Evolutionary conservation across 2,329 filamentous ascomycete genomes (phyloP), one percentile per base, ranked within the genome.

Genomic region (Didymella lethalis): DNA sequence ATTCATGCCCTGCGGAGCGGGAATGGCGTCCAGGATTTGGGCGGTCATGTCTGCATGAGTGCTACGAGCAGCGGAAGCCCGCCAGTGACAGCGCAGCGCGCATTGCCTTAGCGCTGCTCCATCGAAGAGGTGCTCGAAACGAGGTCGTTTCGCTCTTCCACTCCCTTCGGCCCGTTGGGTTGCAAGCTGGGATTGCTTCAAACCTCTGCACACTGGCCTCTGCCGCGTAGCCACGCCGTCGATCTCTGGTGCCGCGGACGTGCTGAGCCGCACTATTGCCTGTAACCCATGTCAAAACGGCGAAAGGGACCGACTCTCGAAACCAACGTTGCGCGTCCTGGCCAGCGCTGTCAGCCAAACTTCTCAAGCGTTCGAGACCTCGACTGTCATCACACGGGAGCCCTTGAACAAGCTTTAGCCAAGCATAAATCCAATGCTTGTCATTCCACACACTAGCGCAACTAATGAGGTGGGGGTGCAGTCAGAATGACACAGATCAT

Each of bases 331-430:
- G 54, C 51, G 53, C 45, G 53, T 52, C 48, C 40, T 25, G 34
- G 23, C 32, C 40, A 25, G 11, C 7, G 32, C 50, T 28, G 46
- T 48, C 50, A 43, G 36, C 46, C 56, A 36, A 54, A 50, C 40
- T 29, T 26, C 12, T 36, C 48, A 11, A 6, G 26, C 34, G 46
- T 54, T 59, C 56, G 32, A 54, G 50, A 51, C 46, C 25, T n/a
- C n/a, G 38, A 48, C 38, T 34, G 48, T 31, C 45, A 49, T 50
- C 32, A 34, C 40, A 25, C 26, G 46, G 40, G 36, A 10, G 57
- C 63, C 25, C 11, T 18, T 14, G 18, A 44, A 26, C 67, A 72
- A 72, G 69, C 68, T 66, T 72, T 72, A 64, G 69, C 69, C 68
- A 71, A 72, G 68, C 41, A 46, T 29, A 28, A 28, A 54, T 47